Percentiles rank a stretch among this genome's conserved stretches.
These are phyloP conservation scores for Candida saitoana DNA, from an alignment of 805 yeast species.

Conservation along the genomic window DNA sequence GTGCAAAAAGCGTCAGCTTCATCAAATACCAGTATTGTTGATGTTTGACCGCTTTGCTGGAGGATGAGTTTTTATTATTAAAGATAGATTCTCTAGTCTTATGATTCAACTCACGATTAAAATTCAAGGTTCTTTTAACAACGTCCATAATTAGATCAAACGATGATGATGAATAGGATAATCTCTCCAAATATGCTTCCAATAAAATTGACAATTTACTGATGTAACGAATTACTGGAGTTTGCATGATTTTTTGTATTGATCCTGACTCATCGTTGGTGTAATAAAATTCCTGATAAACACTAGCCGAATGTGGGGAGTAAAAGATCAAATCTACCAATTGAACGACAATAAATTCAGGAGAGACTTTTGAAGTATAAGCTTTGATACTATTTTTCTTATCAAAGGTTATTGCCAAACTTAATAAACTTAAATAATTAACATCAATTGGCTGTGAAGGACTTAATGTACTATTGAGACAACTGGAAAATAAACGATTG, in stretches of 20 bases:
- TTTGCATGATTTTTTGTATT: constrained; percentile 16
- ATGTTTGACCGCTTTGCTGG: constrained; percentile 4
- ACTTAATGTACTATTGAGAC: constrained; percentile 22
- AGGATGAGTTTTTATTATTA: constrained; percentile 13
- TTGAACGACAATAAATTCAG: constrained; percentile 15
- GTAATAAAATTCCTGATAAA: constrained; percentile 16
- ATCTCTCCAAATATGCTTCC: constrained; percentile 28
- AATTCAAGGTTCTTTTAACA: constrained; percentile 21
- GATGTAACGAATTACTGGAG: constrained; percentile 47
- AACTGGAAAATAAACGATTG: constrained; percentile 23
- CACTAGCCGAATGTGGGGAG: constrained; percentile 8
- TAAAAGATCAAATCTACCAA: constrained; percentile 19
- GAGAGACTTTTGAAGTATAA: constrained; percentile 17
- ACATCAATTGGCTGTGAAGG: constrained; percentile 19
- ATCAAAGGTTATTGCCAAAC: constrained; percentile 30
- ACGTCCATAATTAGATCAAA: constrained; percentile 17
- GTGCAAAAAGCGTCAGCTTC: constrained; percentile 43
- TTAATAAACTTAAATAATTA: constrained; percentile 27
- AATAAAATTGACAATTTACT: constrained; percentile 46
- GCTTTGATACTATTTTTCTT: constrained; percentile 19
- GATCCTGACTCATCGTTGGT: constrained; percentile 9
- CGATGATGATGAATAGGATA: constrained; percentile 11
- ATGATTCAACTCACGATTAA: constrained; percentile 22
- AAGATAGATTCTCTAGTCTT: constrained; percentile 13
- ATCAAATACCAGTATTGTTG: constrained; percentile 34